Evolutionary conservation across 2,329 filamentous ascomycete species (phyloP).

Genomic region (Aspergillus glaucus): DNA sequence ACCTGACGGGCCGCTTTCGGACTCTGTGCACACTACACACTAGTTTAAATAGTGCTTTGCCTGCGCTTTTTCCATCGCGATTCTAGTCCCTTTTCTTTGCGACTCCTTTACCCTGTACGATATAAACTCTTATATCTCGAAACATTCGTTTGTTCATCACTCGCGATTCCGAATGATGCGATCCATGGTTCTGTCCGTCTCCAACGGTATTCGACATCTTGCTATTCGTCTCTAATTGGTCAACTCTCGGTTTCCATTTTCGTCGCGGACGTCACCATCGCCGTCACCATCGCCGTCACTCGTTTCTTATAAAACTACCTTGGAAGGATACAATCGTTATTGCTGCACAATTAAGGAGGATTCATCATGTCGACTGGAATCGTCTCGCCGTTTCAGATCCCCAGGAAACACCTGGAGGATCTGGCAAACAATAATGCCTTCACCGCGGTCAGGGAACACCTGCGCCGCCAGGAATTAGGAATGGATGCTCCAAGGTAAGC

Average conservation of each 20-base stretch:
- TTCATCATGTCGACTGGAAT: conserved; percentile 5
- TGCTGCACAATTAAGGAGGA: not conserved
- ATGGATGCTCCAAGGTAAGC: conserved; percentile 27
- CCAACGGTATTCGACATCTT: conserved; percentile 4
- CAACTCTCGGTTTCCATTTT: not conserved
- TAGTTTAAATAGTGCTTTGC: not conserved
- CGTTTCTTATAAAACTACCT: not conserved
- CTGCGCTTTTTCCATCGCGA: not conserved
- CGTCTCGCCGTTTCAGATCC: conserved; percentile 29
- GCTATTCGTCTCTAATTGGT: not conserved
- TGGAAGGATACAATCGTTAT: not conserved
- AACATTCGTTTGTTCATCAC: not conserved
- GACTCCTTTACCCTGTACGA: not conserved
- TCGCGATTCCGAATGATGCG: conserved; percentile 13
- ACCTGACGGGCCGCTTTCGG: conserved; percentile 9
- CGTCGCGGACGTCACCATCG: not conserved
- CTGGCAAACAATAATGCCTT: conserved; percentile 32
- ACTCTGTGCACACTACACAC: conserved; percentile 1
- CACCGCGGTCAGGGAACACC: conserved; percentile 25
- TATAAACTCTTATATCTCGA: not conserved
- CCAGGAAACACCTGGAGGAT: conserved; percentile 22
- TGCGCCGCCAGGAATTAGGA: conserved; percentile 30
- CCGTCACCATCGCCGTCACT: not conserved
- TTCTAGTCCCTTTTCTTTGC: no score
- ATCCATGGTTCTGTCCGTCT: conserved; percentile 12